Base-by-base conservation (phyloP, 805 yeast species). In the Saccharomyces jurei region DNA sequence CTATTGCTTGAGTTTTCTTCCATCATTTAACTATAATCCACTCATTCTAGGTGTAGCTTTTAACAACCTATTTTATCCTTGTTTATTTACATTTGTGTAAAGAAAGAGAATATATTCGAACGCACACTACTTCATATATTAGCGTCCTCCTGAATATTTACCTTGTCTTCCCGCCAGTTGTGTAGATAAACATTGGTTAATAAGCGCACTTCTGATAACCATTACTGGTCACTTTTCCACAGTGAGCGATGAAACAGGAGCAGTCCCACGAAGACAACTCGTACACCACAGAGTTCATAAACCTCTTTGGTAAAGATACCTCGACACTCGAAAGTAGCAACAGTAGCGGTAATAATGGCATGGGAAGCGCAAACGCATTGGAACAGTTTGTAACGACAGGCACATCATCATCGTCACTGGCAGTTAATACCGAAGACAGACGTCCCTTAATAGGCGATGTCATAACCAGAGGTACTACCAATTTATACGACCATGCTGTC, bases 291-390 rank as follows among this genome's bases (percentile, higher is more conserved):
- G 63, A 62, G 11, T 63, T 61, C 36, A 53, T 54, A 36, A 63
- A 53, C 50, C 58, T 63, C n/a, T 61, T 63, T 48, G 66, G 63
- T n/a, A 52, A 53, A 10, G 57, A 50, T 6, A 52, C 51, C 29
- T 61, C 55, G 41, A 59, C 50, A 22, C 22, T 48, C 10, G 52
- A 48, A 1, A 49, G 46, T 8, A 36, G 36, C 27, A 52, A 14
- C 25, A 14, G n/a, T 14, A 41, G 27, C 3, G n/a, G 49, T 41
- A 22, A n/a, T n/a, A n/a, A 49, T 14, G 41, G 25, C 29, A 26
- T 41, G 41, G 21, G 41, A n/a, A 29, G 17, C 26, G n/a, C 21
- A 17, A n/a, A 32, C 10, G 2, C 22, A 29, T 13, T 31, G 44
- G 44, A 22, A 17, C 49, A 46, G 28, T 46, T 46, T 46, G 49